Evolutionary conservation across 2,329 filamentous ascomycete species (phyloP).

Genomic region (Cercospora sojina): DNA sequence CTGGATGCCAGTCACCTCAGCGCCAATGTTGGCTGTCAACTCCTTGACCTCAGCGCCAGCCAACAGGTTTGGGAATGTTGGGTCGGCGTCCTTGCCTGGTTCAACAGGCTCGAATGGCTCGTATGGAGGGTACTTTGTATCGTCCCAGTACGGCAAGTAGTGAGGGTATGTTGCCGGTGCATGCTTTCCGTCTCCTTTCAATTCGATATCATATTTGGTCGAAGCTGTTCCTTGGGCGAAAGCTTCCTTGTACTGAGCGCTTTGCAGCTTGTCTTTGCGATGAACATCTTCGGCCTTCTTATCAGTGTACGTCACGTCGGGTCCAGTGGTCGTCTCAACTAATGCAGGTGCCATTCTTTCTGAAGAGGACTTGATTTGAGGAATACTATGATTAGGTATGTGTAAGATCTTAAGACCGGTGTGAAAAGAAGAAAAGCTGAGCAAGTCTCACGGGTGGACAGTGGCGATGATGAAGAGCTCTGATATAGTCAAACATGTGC

Average conservation of each 20-base stretch:
- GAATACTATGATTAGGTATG: background rate
- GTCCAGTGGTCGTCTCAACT: conserved; percentile 36
- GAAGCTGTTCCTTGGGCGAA: conserved; percentile 44
- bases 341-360: conserved; percentile 46
- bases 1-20: conserved; percentile 70
- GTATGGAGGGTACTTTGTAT: conserved; percentile 59
- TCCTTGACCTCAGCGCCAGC: conserved; percentile 53
- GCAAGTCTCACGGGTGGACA: background rate
- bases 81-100: conserved; percentile 72
- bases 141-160: conserved; percentile 57
- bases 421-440: background rate
- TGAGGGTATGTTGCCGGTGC: conserved; percentile 49
- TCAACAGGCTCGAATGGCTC: conserved; percentile 71
- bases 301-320: conserved; percentile 26
- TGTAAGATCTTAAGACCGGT: conserved; percentile 1
- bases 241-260: conserved; percentile 43
- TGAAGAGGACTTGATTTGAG: background rate
- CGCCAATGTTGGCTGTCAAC: conserved; percentile 71
- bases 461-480: conserved; percentile 11
- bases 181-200: conserved; percentile 55
- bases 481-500: conserved; percentile 20
- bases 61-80: conserved; percentile 67
- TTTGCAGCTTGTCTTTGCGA: conserved; percentile 31
- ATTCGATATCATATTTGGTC: conserved; percentile 52
- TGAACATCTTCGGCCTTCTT: conserved; percentile 29